Evolutionary conservation across 805 yeast species (phyloP), one percentile per base, ranked within the genome.

Genomic region (Candida anglica): DNA sequence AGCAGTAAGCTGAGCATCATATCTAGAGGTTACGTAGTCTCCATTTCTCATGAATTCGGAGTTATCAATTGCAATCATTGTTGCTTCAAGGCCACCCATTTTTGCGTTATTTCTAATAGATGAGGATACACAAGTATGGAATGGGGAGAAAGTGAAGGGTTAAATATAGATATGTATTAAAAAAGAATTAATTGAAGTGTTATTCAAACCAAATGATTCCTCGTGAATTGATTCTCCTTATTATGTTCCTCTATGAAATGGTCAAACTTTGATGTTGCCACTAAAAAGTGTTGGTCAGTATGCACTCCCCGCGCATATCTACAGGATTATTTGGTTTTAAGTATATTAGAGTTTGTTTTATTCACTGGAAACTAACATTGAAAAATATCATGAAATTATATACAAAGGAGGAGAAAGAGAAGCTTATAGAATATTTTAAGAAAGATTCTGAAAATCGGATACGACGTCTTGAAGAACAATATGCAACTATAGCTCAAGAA

Each of bases 11-110:
- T 93, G 96, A 2, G 98, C 96, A 43, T 85, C 94, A 55, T 80
- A 89, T 51, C 98, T 74, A 11, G 89, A 81, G 13, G 94, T 79
- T 23, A 85, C 73, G 52, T 81, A 93, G 59, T 93, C 98, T 20
- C 98, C 98, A 56, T 93, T 93, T 52, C 98, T 75, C 77, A 89
- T 85, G 60, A 73, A 91, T 66, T 93, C 98, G 33, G 96, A 87
- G 71, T 88, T 91, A 69, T 93, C 99, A 53, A 93, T 75, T 52
- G 88, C 86, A 42, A 93, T 76, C 84, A 93, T 89, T 11, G 96
- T 85, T 43, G 98, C 98, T 65, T 93, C 98, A 51, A 89, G 75
- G 6, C 23, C 28, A 43, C 83, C 96, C 97, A 88, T 88, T 16
- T 17, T 27, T 17, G 28, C 6, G 13, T 14, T 15, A 25, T 16